These are phyloP conservation scores for Musa schizocarpa DNA, from an alignment of 176 grass and related monocot genomes.

Conservation along the genomic window DNA sequence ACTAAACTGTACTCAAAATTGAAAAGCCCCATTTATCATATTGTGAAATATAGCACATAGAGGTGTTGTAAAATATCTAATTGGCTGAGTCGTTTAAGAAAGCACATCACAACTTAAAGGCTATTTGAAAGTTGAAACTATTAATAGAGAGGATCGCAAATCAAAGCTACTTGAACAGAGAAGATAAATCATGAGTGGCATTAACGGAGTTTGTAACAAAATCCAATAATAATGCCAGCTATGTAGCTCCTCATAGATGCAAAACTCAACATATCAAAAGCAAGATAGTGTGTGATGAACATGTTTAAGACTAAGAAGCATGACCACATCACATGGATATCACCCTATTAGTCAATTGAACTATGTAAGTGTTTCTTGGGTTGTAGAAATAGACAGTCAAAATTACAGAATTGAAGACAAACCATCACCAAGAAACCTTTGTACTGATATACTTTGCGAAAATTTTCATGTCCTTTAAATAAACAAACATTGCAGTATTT, in stretches of 20 bases:
- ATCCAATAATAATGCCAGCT: background rate
- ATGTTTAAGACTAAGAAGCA: no score
- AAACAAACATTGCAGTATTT: background rate
- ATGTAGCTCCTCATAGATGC: background rate
- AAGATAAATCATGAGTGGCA: background rate
- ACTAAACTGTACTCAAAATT: background rate
- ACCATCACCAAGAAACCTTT: background rate
- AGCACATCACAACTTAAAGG: no score
- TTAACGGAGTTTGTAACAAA: background rate
- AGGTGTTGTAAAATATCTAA: no score
- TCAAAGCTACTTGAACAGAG: no score
- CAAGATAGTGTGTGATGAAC: background rate
- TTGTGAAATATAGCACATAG: no score
- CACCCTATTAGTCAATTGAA: no score
- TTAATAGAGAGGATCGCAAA: no score
- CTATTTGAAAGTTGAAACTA: no score
- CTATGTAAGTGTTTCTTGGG: no score
- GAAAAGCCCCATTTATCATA: no score
- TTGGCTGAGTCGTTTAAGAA: no score
- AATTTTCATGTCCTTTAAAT: background rate
- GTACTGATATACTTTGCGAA: background rate
- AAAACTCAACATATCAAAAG: background rate
- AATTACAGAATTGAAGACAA: background rate
- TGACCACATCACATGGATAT: no score
- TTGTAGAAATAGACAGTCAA: background rate